Conservation (phyloP, 2,329 filamentous ascomycete species). For the Chrysosporium keratinophilum region DNA sequence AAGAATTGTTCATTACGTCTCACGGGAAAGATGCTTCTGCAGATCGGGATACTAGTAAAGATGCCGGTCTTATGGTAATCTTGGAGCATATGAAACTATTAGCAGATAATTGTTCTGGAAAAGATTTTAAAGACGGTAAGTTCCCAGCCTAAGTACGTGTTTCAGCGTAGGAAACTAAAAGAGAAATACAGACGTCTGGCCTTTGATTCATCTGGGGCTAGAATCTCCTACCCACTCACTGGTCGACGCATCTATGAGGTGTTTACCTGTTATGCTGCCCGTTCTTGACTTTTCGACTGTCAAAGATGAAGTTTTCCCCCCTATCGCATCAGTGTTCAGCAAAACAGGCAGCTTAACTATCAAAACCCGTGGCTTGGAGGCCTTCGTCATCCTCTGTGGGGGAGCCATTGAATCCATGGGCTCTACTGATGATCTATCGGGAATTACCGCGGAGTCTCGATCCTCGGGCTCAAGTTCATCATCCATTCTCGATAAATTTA, state of each 20-base stretch:
- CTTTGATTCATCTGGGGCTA: slow-evolving; percentile 70
- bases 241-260: slow-evolving; percentile 73
- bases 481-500: slow-evolving; percentile 88
- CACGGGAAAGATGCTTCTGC: slow-evolving; percentile 37
- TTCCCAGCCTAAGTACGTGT: slow-evolving; percentile 13
- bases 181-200: slow-evolving; percentile 61
- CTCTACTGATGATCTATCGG: slow-evolving; percentile 62
- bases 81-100: slow-evolving; percentile 71
- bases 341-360: slow-evolving; percentile 89
- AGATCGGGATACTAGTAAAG: slow-evolving; percentile 72
- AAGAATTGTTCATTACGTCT: slow-evolving; percentile 65
- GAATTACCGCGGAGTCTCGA: slow-evolving; percentile 43
- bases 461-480: slow-evolving; percentile 46
- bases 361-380: slow-evolving; percentile 84
- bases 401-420: slow-evolving; percentile 46
- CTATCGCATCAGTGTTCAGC: slow-evolving; percentile 80
- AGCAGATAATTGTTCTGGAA: slow-evolving; percentile 71
- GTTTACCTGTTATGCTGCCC: slow-evolving; percentile 68
- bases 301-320: slow-evolving; percentile 91
- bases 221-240: slow-evolving; percentile 83
- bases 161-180: background rate
- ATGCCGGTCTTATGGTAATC: slow-evolving; percentile 83
- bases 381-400: slow-evolving; percentile 81
- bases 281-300: slow-evolving; percentile 92
- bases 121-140: slow-evolving; percentile 87